Evolutionary conservation across 1,284 basidiomycete species (phyloP), one percentile per base, ranked within the genome.

Genomic region (Sporisorium sorghi): DNA sequence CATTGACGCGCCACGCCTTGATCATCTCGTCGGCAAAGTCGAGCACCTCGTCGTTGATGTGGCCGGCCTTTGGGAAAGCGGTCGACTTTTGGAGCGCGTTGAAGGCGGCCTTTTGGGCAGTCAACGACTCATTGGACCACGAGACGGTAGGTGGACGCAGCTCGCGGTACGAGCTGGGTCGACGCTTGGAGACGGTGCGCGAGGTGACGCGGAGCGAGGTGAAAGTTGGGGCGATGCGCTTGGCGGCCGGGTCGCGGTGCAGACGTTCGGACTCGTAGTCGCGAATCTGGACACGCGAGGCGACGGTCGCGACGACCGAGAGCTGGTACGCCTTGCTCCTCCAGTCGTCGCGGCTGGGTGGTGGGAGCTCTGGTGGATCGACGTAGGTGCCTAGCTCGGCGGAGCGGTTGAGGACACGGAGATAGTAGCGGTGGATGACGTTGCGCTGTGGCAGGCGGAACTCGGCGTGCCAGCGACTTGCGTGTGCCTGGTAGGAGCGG

Each of bases 1-100:
- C 81, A 48, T 82, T 79, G 58, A 79, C 62, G 50, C 93, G 90
- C 94, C 94, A 96, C 2, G 91, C 87, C 0, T 90, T 90, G 6
- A 95, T 90, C 68, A 90, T 91, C 9, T 92, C 86, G 80, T 95
- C 93, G 2, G 91, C 90, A 77, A 97, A 92, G 74, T 92, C 90
- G 72, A 93, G 91, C 6, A 97, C 93, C 63, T 89, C 89, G 24
- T 86, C 73, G 79, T 98, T 97, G 58, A 90, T 86, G 76, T 93
- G 88, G 3, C 94, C 94, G 0, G 95, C 94, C 39, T 87, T 87
- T 8, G 96, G 96, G 82, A 99, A 96, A 0, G 80, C 85, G 0
- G 93, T 94, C 56, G 89, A 55, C 17, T 62, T 59, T 39, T 80
- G 57, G 23, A 86, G 48, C 23, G 73, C 61, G 26, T 54, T 51